These are phyloP conservation scores for Odontarrhena argentea DNA, from an alignment of 345 rosid genomes.

Conservation along the genomic window DNA sequence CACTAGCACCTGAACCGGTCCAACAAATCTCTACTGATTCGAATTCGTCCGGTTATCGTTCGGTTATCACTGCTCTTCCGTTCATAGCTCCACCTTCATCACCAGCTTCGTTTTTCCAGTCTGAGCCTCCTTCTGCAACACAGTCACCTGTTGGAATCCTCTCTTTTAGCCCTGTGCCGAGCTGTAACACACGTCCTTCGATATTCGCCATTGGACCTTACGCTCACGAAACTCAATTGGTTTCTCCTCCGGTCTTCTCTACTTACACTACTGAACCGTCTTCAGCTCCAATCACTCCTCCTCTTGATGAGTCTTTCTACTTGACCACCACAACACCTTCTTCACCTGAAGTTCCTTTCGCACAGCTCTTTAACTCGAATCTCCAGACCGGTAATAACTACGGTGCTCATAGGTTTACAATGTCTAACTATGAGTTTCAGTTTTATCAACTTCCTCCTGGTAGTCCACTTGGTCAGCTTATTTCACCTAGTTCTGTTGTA, in stretches of 20 bases:
- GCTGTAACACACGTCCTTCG: slow-evolving; percentile 65
- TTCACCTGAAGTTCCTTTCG: slow-evolving; percentile 97
- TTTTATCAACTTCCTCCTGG: slow-evolving; percentile 88
- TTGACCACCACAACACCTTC: slow-evolving; percentile 74
- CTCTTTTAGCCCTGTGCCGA: slow-evolving; percentile 62
- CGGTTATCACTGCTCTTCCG: slow-evolving; percentile 52
- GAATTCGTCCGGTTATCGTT: slow-evolving; percentile 47
- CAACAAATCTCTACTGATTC: slow-evolving; percentile 5
- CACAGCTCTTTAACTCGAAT: slow-evolving; percentile 64
- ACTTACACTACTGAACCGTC: slow-evolving; percentile 97
- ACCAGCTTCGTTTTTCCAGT: slow-evolving; percentile 91
- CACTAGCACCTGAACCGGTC: slow-evolving; percentile 60
- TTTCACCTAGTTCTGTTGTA: slow-evolving; percentile 87
- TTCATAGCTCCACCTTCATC: slow-evolving; percentile 96
- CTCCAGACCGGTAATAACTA: slow-evolving; percentile 41
- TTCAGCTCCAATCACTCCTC: slow-evolving; percentile 94
- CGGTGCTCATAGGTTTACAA: slow-evolving; percentile 48
- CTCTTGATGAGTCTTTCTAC: slow-evolving; percentile 71
- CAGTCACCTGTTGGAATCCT: slow-evolving; percentile 83
- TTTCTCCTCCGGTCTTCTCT: slow-evolving; percentile 93
- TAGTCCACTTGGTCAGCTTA: slow-evolving; percentile 87
- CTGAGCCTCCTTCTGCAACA: slow-evolving; percentile 81
- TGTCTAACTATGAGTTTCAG: slow-evolving; percentile 69
- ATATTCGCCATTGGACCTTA: slow-evolving; percentile 95
- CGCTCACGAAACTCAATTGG: slow-evolving; percentile 88